Conservation (phyloP, 2,329 filamentous ascomycete genomes). For the Colletotrichum lupini region DNA sequence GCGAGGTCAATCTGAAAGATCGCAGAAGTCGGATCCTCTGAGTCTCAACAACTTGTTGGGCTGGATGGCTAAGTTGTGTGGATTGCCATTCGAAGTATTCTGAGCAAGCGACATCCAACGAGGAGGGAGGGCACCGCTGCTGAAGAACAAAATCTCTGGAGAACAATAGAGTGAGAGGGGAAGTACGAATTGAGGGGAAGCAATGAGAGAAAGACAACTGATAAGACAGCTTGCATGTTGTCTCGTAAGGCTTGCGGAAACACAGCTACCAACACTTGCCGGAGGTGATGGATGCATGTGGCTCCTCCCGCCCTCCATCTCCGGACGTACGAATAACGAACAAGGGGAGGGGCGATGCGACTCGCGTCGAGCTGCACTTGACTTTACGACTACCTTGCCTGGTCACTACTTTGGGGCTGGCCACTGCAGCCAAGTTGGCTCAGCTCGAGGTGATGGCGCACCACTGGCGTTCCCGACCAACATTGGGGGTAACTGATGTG, state of each 20-base stretch:
- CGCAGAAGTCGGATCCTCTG: not conserved
- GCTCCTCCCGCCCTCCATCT: not conserved
- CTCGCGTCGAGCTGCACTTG: not conserved
- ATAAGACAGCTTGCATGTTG: slow-evolving; percentile 15
- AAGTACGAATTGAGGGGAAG: not conserved
- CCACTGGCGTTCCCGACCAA: slow-evolving; percentile 5
- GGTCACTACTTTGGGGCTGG: slow-evolving; percentile 8
- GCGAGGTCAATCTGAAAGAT: not conserved
- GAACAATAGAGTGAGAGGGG: not conserved
- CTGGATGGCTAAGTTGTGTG: not conserved
- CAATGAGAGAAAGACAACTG: slow-evolving; percentile 6
- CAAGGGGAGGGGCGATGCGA: not conserved
- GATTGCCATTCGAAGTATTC: not conserved
- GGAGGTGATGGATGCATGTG: not conserved
- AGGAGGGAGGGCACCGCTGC: not conserved
- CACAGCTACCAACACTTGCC: not conserved
- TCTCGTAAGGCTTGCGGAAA: slow-evolving; percentile 10
- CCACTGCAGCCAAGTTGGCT: slow-evolving; percentile 21
- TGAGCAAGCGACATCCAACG: not conserved
- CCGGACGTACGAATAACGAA: not conserved
- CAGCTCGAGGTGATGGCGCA: slow-evolving; percentile 33
- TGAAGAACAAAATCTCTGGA: not conserved
- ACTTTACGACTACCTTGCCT: not conserved
- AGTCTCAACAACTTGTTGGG: not conserved
- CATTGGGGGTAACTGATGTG: not conserved